Percentiles rank a stretch among this genome's conserved stretches.
phyloP scores from a whole-genome alignment of 192 early-diverging fungal species.

The Ambispora gerdemannii region DNA sequence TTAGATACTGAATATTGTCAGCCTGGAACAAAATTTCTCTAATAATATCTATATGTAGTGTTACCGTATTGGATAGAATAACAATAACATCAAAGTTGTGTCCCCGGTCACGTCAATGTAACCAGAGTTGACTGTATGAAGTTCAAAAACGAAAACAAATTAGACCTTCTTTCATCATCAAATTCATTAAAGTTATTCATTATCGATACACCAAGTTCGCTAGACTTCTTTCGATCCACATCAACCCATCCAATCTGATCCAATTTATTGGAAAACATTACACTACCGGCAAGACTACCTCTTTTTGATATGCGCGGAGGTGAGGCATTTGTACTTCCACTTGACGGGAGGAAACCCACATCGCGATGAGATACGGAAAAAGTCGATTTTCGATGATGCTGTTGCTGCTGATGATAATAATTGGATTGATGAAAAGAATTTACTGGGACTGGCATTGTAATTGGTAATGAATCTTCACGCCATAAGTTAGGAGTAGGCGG shows the following conservation, averaged over 20 bases:
- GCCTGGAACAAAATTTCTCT: no score
- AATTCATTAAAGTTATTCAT: slow-evolving; percentile 36
- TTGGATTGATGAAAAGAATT: neutral
- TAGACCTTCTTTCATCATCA: slow-evolving; percentile 43
- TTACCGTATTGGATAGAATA: no score
- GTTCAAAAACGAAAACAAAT: no score
- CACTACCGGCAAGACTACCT: slow-evolving; percentile 17
- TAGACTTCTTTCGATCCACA: neutral
- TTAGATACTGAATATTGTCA: no score
- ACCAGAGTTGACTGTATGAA: no score
- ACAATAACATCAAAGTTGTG: no score
- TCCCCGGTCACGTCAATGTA: no score
- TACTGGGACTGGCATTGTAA: neutral
- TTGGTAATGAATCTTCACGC: neutral
- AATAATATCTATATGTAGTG: no score
- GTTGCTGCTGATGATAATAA: neutral
- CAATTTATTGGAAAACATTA: neutral
- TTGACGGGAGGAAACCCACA: slow-evolving; percentile 4
- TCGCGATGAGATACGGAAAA: neutral
- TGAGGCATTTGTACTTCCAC: slow-evolving; percentile 12
- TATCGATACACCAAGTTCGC: slow-evolving; percentile 31
- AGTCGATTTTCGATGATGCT: slow-evolving; percentile 26
- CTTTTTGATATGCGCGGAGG: slow-evolving; percentile 5
- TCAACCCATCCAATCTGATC: neutral
- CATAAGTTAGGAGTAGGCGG: neutral